Evolutionary conservation across 345 rosid genomes (phyloP), one percentile per base, ranked within the genome.

Genomic region (Adansonia digitata): DNA sequence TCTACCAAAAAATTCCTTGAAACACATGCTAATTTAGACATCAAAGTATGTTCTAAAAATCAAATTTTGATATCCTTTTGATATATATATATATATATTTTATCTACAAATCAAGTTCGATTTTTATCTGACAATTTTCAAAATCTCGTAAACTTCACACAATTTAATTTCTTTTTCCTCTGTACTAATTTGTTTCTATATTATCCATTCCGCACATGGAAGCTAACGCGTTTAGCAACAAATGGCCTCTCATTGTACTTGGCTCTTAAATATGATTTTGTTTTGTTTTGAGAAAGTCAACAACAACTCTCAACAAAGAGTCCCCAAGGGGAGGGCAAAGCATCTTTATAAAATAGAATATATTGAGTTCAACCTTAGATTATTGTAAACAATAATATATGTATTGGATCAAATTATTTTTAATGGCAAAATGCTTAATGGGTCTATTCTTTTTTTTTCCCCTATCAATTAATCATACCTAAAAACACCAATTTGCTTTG

Each of bases 281-380:
- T 59, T 66, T 48, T 68, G 12, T 49, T 3, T 39, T 8, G 35
- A 59, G 57, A 74, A 78, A 74, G 74, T 74, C 77, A 68, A 34
- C 62, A 69, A 62, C 74, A 10, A 70, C 73, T 14, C 35, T 43
- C 67, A 42, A 29, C 27, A 43, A 45, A 43, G 74, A 68, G 59
- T 39, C 37, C 40, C 45, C 66, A 34, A 42, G 42, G 17, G 39
- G 31, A 46, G 57, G 20, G 39, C 70, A 69, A 59, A 69, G 2
- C 39, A 45, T 69, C 62, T 22, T 15, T 69, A 0, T 2, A 46
- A 1, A 4, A 29, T 55, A 18, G 6, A 56, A 53, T 14, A 15
- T 3, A 63, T 37, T 6, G 10, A n/a, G 24, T 20, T 20, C 17
- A 60, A 15, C 65, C 65, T 11, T 26, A 26, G 5, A 26, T 26